Percentiles rank a stretch among this genome's conserved stretches.
phyloP scores from a whole-genome alignment of 768 basidiomycete genomes.

The Suillus clintonianus region DNA sequence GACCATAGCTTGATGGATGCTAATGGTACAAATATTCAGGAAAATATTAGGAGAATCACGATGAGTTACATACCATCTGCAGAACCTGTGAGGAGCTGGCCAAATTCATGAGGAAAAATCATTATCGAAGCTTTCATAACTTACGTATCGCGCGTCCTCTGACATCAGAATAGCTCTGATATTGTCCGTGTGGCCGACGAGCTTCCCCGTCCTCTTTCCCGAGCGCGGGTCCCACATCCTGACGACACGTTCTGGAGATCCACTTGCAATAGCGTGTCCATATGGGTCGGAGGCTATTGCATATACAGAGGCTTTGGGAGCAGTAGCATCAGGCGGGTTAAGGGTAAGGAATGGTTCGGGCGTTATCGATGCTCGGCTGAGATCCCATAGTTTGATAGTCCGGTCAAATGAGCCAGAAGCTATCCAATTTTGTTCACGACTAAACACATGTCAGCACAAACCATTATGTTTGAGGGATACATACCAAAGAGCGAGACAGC shows the following conservation, averaged over 20 bases:
- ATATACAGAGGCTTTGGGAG: conserved; percentile 74
- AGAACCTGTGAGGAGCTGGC: conserved; percentile 79
- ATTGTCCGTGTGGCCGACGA: conserved; percentile 97
- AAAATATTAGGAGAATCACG: not conserved
- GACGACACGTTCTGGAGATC: conserved; percentile 89
- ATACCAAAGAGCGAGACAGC: conserved; percentile 75
- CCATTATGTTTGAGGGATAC: conserved; percentile 16
- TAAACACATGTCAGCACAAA: conserved; percentile 29
- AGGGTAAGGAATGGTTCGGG: conserved; percentile 63
- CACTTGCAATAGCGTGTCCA: conserved; percentile 82
- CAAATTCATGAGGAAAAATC: not conserved
- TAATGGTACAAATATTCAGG: conserved; percentile 20
- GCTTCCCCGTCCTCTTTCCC: conserved; percentile 77
- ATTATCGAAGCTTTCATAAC: conserved; percentile 28
- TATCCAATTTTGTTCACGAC: conserved; percentile 82
- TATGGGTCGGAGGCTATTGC: conserved; percentile 78
- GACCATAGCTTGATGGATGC: conserved; percentile 96
- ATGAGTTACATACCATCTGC: conserved; percentile 54
- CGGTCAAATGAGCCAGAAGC: conserved; percentile 95
- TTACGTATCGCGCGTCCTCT: conserved; percentile 87
- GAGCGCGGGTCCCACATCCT: conserved; percentile 92
- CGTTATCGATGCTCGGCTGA: conserved; percentile 45
- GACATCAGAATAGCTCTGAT: conserved; percentile 88
- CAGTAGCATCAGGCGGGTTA: conserved; percentile 63
- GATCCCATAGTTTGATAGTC: conserved; percentile 93